Evolutionary conservation across 805 yeast species (phyloP), one percentile per base, ranked within the genome.

Genomic region (Yamadazyma sp.): DNA sequence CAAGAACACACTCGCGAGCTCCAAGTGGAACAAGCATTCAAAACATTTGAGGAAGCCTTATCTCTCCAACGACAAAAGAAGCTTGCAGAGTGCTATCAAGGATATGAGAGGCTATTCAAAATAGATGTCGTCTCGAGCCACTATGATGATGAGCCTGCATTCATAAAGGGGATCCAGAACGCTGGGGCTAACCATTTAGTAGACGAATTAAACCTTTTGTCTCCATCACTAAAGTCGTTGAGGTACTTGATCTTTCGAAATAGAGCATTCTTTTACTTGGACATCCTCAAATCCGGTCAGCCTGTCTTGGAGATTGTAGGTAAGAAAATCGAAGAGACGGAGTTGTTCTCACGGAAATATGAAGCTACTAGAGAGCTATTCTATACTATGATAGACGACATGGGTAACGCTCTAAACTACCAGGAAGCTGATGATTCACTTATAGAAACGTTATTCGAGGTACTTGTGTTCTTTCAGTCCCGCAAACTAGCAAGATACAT

Each of bases 1-100:
- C 96, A 90, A 46, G 91, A 88, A 46, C 95, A 89, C 52, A 84
- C 97, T 1, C 69, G 96, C 32, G 99, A 93, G 55, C 67, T 91
- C 16, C 97, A 91, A 62, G 73, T 81, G 14, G 98, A 93, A 57
- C 85, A 84, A 53, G 93, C 95, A 3, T 82, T 84, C 56, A 78
- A 77, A 47, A 61, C 80, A 9, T 88, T 84, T 54, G 87, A 87
- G 49, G 60, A 62, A 14, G 96, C 96, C 0, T 64, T 93, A 29
- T 57, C 61, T 7, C 62, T 63, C 7, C 91, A 93, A 47, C 78
- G 80, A 45, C 57, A 63, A 1, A 60, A 63, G 3, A 53, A 75
- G 2, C 73, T 69, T 42, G 59, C 58, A 0, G 68, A 62, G 3
- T 82, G 97, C 0, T 70, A 71, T 27, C 48, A 49, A 0, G 59